Percentiles rank a stretch among this genome's conserved stretches.
phyloP scores from a whole-genome alignment of 768 basidiomycete genomes.

The Ramaria sp. region DNA sequence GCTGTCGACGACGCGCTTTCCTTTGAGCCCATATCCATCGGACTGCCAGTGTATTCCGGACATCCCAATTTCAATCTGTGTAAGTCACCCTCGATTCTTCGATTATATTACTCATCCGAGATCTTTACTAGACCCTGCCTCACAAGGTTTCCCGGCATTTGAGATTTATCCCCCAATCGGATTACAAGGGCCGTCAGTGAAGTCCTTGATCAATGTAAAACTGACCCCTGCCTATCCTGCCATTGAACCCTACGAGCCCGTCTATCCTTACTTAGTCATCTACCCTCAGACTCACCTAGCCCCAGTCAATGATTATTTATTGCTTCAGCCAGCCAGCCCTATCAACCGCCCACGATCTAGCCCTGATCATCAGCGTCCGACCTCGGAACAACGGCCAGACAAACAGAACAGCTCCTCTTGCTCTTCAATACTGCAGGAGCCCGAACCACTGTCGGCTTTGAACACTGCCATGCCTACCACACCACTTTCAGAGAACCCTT shows the following conservation, averaged over 20 bases:
- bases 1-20: neutral
- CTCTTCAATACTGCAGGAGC: neutral
- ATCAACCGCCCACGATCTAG: neutral
- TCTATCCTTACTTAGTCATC: slow-evolving; percentile 17
- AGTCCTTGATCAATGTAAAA: neutral
- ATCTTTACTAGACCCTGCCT: slow-evolving; percentile 4
- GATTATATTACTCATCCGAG: neutral
- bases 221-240: slow-evolving; percentile 17
- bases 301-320: neutral
- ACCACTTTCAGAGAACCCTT: neutral
- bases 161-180: slow-evolving; percentile 15
- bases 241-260: slow-evolving; percentile 23
- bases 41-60: neutral
- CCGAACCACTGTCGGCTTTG: neutral
- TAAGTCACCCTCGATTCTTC: neutral
- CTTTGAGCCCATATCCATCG: neutral
- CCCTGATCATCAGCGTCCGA: neutral
- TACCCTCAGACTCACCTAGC: slow-evolving; percentile 14
- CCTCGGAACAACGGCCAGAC: neutral
- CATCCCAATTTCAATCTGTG: slow-evolving; percentile 14
- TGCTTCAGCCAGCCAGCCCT: neutral
- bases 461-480: neutral
- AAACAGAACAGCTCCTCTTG: neutral
- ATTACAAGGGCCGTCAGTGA: neutral
- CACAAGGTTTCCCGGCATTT: slow-evolving; percentile 16